Conservation (phyloP, 2,329 filamentous ascomycete genomes). For the Camillea tinctor region DNA sequence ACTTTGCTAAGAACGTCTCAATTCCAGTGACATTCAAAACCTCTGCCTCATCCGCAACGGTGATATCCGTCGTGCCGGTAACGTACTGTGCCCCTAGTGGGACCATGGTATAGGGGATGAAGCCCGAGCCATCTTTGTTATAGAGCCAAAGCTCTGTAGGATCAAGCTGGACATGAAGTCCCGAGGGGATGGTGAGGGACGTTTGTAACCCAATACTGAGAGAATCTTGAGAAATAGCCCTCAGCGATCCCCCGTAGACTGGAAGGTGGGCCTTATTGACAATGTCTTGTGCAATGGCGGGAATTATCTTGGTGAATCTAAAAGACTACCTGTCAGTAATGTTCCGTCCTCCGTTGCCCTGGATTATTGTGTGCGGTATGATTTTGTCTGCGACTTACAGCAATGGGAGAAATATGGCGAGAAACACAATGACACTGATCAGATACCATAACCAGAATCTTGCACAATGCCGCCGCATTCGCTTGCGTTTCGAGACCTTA, state of each 20-base stretch:
- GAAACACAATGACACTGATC: conserved; percentile 34
- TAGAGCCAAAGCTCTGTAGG: conserved; percentile 34
- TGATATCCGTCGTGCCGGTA: conserved; percentile 30
- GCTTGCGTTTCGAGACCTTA: conserved; percentile 17
- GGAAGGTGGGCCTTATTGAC: conserved; percentile 37
- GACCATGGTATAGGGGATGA: conserved; percentile 30
- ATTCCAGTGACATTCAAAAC: conserved; percentile 12
- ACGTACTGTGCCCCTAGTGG: conserved; percentile 26
- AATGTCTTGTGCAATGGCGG: conserved; percentile 39
- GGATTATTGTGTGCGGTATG: too few species aligned
- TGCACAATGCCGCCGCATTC: conserved; percentile 34
- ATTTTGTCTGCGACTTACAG: conserved; percentile 30
- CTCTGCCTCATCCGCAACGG: conserved; percentile 12
- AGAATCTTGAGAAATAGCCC: conserved; percentile 33
- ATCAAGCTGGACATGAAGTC: conserved; percentile 36
- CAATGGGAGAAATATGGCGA: conserved; percentile 39
- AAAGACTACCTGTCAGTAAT: too few species aligned
- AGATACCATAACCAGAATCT: conserved; percentile 39
- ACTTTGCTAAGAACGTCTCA: conserved; percentile 8
- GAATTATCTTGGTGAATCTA: conserved; percentile 39
- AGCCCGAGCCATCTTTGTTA: conserved; percentile 27
- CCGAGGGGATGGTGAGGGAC: conserved; percentile 35
- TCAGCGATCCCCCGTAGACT: conserved; percentile 34
- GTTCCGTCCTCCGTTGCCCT: neutral
- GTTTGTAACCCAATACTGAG: conserved; percentile 35